These are phyloP conservation scores for Nitzschia palea DNA, from an alignment of 108 stramenopile species.

Conservation along the genomic window DNA sequence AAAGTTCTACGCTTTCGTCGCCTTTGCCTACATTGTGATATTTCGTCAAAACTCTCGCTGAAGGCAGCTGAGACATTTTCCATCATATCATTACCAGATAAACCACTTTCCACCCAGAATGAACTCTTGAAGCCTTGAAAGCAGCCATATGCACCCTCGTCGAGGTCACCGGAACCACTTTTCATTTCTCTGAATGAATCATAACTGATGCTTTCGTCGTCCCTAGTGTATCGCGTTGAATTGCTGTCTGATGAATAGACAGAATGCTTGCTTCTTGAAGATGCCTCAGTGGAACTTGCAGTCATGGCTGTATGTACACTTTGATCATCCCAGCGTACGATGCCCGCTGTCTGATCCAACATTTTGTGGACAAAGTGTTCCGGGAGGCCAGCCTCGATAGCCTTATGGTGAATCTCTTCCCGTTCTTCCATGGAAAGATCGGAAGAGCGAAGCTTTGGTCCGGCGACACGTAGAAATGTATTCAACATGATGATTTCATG, in stretches of 20 bases:
- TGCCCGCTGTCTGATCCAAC: constrained; percentile 31
- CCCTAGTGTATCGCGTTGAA: constrained; percentile 10
- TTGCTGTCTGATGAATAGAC: neutral
- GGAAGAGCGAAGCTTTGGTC: constrained; percentile 16
- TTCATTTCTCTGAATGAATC: constrained; percentile 6
- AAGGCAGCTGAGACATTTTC: constrained; percentile 20
- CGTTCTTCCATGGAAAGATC: constrained; percentile 18
- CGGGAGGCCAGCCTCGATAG: constrained; percentile 23
- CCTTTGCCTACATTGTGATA: neutral
- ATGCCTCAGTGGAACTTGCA: neutral
- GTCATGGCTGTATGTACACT: neutral
- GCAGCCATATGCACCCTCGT: neutral
- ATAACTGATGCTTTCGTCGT: constrained; percentile 14
- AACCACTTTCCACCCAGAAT: constrained; percentile 21
- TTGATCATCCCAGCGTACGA: constrained; percentile 16
- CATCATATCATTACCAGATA: constrained; percentile 21
- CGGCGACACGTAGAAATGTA: constrained; percentile 15
- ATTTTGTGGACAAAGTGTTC: constrained; percentile 21
- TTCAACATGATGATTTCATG: constrained; percentile 36
- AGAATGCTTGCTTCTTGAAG: neutral
- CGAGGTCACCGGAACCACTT: constrained; percentile 3
- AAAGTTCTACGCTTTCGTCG: neutral
- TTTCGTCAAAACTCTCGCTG: constrained; percentile 10
- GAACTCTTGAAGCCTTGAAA: constrained; percentile 13
- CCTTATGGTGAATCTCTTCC: constrained; percentile 19